Evolutionary conservation across 2,329 filamentous ascomycete species (phyloP), one percentile per base, ranked within the genome.

Genomic region (Sporothrix globosa): DNA sequence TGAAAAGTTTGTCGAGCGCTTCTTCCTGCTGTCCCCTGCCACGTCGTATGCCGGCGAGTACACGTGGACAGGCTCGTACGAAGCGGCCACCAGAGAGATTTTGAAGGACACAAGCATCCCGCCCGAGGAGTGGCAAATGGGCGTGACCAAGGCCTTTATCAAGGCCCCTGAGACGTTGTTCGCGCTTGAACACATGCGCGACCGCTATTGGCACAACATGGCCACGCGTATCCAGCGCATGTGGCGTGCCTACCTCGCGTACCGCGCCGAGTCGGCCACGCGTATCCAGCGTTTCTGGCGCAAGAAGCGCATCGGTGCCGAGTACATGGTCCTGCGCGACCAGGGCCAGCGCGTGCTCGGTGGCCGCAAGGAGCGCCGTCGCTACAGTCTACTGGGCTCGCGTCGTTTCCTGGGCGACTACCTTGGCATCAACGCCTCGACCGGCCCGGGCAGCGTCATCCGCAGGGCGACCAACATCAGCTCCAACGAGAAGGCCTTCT

Each of bases 201-300:
- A 99, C 79, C 87, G 92, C 70, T 99, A 98, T 81, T 98, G 95
- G 95, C 95, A 98, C 81, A 99, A 98, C 82, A 98, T 99, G 96
- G 96, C 96, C 3, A 97, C 95, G 72, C 89, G 96, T 71, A 98
- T 99, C 72, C 96, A 99, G 82, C 88, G 96, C 75, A 96, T 97
- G 77, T 99, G 96, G 96, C 88, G 96, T 76, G 97, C 96, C 68
- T 98, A 97, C 77, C 86, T 98, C 53, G 90, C 95, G 5, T 98
- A 98, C 80, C 89, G 96, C 58, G 91, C 89, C 34, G 96, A 99
- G 81, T 96, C 92, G 71, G 96, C 96, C 7, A 97, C 91, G 17
- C 89, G 96, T 46, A 98, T 99, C 74, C 96, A 98, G 79, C 88
- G 93, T 54, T 94, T 97, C 83, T 99, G 94, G 94, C 88, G 95